Evolutionary conservation across 495 filamentous ascomycete genomes (phyloP), one percentile per base, ranked within the genome.

Genomic region (Hypoxylon fragiforme): DNA sequence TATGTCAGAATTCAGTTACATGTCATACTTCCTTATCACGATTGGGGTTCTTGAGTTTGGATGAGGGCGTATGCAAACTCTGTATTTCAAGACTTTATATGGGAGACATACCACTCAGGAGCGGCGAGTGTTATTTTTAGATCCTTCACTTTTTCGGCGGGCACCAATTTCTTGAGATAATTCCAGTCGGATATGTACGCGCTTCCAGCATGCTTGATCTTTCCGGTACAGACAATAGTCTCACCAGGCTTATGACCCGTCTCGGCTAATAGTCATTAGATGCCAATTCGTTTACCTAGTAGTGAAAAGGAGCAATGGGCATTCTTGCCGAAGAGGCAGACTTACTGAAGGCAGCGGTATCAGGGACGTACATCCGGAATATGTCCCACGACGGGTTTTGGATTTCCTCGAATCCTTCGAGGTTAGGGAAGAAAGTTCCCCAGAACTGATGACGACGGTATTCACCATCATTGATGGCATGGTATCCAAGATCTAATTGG

Each of bases 321-420:
- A 6, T 21, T 2, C 64, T 83, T 13, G 14, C 68, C 54, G 5
- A 45, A 44, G 16, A 20, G 38, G 0, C 9, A 19, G 16, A 66
- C 65, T 64, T 54, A 68, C 65, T 63, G 66, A 89, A 89, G 16
- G 81, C 85, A 12, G 84, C 81, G 54, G 88, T 81, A 54, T 89
- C 85, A 11, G 87, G 87, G 39, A 87, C 81, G 60, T 88, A 87
- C 49, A 73, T 69, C 31, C 83, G 80, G 71, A 86, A 88, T 47
- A 84, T 79, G 24, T 81, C 78, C 3, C 75, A 51, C 43, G 81
- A 73, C 7, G 85, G 76, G n/a, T 83, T 75, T 20, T 60, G 57
- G 58, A 87, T 73, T 63, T 86, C 80, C 46, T 82, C 73, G 64
- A 87, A 86, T 31, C 85, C 85, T 22, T 87, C 77, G 14, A 88